Evolutionary conservation across 768 basidiomycete species (phyloP), one percentile per base, ranked within the genome.

Genomic region (Russula dissimulans): DNA sequence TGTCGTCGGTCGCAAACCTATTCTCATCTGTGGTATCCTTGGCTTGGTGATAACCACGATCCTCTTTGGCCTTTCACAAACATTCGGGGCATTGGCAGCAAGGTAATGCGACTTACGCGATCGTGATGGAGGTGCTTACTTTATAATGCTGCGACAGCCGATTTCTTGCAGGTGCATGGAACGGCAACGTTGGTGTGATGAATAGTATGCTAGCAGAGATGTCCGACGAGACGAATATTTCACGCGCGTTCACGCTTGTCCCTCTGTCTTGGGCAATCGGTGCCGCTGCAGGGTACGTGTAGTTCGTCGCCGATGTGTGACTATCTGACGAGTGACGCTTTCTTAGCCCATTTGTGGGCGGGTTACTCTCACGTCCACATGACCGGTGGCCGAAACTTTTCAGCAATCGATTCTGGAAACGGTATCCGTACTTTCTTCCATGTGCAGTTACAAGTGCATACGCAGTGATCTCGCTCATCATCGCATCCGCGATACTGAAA

Each of bases 201-300:
- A 50, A 48, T 29, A 44, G 57, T 4, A 57, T 82, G 66, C 77
- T 87, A 73, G 84, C 79, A 0, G 85, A 87, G 59, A 68, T 87
- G 36, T 84, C 84, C 0, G 84, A 86, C 64, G 70, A 77, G 1
- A 79, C 81, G 0, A 86, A 86, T 65, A 75, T 78, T 49, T 75
- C 78, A 9, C 70, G 73, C 49, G 78, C 69, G 0, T 72, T 75
- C 32, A 65, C 72, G 3, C 55, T 71, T 11, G 54, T 77, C 18
- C 74, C 77, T 5, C 59, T 76, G 0, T 64, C 71, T 31, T 61
- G 63, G 60, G 60, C 56, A 7, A 34, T 57, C 1, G 63, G 63
- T 18, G 39, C 38, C n/a, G 52, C 50, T 7, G 51, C 56, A 50
- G 57, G 47, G 49, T 57, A 10, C 45, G 56, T 36, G 7, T 26